These are phyloP conservation scores for Pseudoscleropodium purum DNA, from an alignment of 225 moss, liverwort and hornwort genomes.

Conservation along the genomic window DNA sequence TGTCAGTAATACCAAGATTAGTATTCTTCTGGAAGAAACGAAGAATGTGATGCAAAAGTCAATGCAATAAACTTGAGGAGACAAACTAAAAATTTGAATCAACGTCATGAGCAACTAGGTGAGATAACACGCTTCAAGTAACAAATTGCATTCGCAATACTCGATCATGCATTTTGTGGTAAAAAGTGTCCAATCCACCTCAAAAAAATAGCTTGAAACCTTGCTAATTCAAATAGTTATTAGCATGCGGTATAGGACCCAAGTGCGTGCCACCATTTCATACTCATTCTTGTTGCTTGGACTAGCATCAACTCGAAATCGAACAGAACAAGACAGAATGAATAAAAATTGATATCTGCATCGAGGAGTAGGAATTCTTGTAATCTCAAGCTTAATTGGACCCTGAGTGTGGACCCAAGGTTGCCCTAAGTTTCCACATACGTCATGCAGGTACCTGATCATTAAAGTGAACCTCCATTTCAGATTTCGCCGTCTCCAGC, in stretches of 20 bases:
- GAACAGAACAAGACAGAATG: background rate
- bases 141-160: background rate
- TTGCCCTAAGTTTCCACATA: background rate
- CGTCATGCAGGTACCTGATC: slow-evolving; percentile 20
- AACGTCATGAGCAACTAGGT: background rate
- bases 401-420: background rate
- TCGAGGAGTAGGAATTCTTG: background rate
- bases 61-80: background rate
- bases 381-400: background rate
- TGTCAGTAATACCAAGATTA: background rate
- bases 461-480: slow-evolving; percentile 8
- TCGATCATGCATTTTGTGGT: background rate
- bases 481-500: slow-evolving; percentile 16
- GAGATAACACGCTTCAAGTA: background rate
- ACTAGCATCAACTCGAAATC: background rate
- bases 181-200: background rate
- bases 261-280: background rate
- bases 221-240: background rate
- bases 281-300: background rate
- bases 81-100: background rate
- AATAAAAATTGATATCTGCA: background rate
- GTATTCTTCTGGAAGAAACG: background rate
- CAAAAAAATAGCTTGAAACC: background rate
- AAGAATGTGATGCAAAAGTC: background rate
- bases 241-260: background rate